Percentiles rank a stretch among this genome's conserved stretches.
Evolutionary conservation across 2,329 filamentous ascomycete genomes (phyloP).

Genomic region (Colletotrichum melonis): DNA sequence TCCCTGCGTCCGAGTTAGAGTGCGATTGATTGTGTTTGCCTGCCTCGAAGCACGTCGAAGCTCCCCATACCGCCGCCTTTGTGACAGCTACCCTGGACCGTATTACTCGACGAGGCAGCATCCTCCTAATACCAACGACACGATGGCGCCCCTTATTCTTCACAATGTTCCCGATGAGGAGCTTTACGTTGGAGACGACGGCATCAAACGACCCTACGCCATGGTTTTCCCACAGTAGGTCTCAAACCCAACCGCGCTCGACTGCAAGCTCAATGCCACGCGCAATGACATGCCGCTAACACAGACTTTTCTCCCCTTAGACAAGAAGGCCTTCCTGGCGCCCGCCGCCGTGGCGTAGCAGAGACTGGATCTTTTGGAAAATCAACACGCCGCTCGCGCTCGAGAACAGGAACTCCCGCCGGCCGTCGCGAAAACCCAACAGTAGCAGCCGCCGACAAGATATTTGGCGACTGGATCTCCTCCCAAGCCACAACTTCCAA

Average conservation of each 20-base stretch:
- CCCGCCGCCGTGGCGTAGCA: constrained; percentile 63
- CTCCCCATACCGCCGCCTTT: background rate
- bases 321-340: constrained; percentile 63
- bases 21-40: background rate
- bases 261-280: background rate
- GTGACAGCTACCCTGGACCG: background rate
- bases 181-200: constrained; percentile 74
- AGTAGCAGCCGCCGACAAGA: constrained; percentile 69
- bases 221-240: constrained; percentile 73
- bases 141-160: constrained; percentile 73
- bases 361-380: constrained; percentile 76
- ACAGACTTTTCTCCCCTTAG: constrained; percentile 44
- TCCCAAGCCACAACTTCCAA: constrained; percentile 51
- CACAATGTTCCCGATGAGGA: constrained; percentile 78
- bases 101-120: constrained; percentile 7
- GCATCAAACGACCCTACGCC: constrained; percentile 72
- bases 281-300: constrained; percentile 28
- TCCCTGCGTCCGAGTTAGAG: background rate
- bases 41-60: constrained; percentile 12
- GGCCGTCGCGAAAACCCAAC: constrained; percentile 69
- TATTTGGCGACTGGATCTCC: constrained; percentile 70
- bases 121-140: constrained; percentile 44
- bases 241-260: background rate
- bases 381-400: constrained; percentile 72
- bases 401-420: constrained; percentile 68